Evolutionary conservation across 768 basidiomycete species (phyloP).

Genomic region (Leccinum disarticulatum): DNA sequence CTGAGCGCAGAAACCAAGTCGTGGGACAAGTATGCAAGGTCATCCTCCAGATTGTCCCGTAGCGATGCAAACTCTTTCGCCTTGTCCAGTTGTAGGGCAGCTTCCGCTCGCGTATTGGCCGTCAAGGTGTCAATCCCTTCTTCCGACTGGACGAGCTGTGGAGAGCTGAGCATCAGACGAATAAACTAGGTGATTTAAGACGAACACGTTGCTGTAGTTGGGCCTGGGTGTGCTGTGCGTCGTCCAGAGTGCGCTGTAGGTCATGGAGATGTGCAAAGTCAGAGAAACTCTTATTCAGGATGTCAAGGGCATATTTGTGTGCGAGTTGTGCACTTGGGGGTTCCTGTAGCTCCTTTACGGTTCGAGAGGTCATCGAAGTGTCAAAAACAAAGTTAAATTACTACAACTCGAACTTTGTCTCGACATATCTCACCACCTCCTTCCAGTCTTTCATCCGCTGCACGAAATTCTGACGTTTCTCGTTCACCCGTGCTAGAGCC

Average conservation of each 20-base stretch:
- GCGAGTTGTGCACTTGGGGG: slow-evolving; percentile 47
- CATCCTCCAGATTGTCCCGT: slow-evolving; percentile 76
- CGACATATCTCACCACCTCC: slow-evolving; percentile 52
- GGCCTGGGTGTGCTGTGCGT: slow-evolving; percentile 41
- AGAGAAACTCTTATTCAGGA: slow-evolving; percentile 47
- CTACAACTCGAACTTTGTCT: slow-evolving; percentile 14
- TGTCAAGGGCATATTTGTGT: slow-evolving; percentile 33
- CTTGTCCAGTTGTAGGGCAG: slow-evolving; percentile 51
- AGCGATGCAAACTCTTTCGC: slow-evolving; percentile 76
- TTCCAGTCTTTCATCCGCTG: slow-evolving; percentile 63
- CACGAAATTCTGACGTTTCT: slow-evolving; percentile 41
- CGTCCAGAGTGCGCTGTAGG: slow-evolving; percentile 44
- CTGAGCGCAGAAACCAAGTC: slow-evolving; percentile 59
- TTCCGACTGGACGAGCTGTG: slow-evolving; percentile 59
- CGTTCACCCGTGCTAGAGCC: slow-evolving; percentile 44
- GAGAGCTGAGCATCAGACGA: slow-evolving; percentile 29
- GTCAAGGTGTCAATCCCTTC: slow-evolving; percentile 47
- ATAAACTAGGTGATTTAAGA: slow-evolving; percentile 16
- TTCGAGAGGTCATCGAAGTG: slow-evolving; percentile 39
- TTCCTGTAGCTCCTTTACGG: slow-evolving; percentile 48
- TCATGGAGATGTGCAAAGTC: slow-evolving; percentile 51
- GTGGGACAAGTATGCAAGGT: slow-evolving; percentile 64
- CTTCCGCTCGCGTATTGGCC: slow-evolving; percentile 45
- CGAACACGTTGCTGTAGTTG: slow-evolving; percentile 48
- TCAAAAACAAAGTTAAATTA: not conserved